These are phyloP conservation scores for Strobilomyces dryophilus DNA, from an alignment of 768 basidiomycete species.

Conservation along the genomic window DNA sequence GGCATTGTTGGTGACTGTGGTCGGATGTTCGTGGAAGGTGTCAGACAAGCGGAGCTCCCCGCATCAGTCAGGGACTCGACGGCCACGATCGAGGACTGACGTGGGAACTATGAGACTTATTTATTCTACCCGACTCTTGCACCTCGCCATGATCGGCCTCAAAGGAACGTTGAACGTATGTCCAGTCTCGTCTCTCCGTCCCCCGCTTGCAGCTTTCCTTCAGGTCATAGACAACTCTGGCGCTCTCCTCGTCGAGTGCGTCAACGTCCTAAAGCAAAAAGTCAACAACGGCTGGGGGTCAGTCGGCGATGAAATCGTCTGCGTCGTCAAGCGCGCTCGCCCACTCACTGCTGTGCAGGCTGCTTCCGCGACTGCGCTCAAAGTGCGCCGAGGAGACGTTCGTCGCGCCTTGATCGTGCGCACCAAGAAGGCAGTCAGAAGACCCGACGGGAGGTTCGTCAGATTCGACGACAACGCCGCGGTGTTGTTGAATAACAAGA, in stretches of 20 bases:
- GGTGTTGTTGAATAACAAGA: conserved; percentile 91
- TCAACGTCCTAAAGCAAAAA: conserved; percentile 94
- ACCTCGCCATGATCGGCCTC: conserved; percentile 79
- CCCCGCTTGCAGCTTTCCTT: neutral
- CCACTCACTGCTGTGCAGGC: conserved; percentile 67
- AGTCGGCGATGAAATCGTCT: conserved; percentile 94
- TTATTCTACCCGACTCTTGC: neutral
- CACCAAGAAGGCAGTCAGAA: conserved; percentile 77
- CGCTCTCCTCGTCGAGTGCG: conserved; percentile 89
- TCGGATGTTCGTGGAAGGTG: conserved; percentile 20
- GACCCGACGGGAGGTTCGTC: conserved; percentile 85
- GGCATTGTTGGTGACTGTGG: conserved; percentile 43
- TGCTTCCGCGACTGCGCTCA: conserved; percentile 73
- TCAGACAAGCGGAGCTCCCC: conserved; percentile 16
- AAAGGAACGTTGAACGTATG: conserved; percentile 86
- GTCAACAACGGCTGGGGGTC: conserved; percentile 92
- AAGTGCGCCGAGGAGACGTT: conserved; percentile 91
- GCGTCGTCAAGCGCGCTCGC: conserved; percentile 88
- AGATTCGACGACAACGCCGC: conserved; percentile 97
- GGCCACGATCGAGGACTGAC: neutral
- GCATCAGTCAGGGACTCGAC: conserved; percentile 5
- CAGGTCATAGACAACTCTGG: conserved; percentile 98
- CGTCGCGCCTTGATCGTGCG: conserved; percentile 95
- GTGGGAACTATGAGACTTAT: conserved; percentile 27
- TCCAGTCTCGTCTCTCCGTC: conserved; percentile 4